Percentiles rank a stretch among this genome's conserved stretches.
These are phyloP conservation scores for Nepenthes gracilis DNA, from an alignment of 148 eudicot genomes.

Conservation along the genomic window DNA sequence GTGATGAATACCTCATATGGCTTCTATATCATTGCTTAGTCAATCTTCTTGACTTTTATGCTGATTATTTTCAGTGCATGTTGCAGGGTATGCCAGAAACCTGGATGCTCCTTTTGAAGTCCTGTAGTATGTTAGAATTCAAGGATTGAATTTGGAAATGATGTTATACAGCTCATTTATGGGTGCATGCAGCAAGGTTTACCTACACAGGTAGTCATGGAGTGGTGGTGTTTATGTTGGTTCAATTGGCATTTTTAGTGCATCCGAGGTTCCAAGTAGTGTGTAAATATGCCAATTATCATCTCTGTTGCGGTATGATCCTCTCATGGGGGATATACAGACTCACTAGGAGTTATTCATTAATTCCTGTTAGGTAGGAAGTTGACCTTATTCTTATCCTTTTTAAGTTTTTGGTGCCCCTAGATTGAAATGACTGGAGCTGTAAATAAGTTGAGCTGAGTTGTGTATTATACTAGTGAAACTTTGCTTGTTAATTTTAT, in stretches of 20 bases:
- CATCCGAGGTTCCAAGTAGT: background rate
- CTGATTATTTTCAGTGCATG: constrained; percentile 94
- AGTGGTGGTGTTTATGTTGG: background rate
- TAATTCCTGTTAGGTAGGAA: no score
- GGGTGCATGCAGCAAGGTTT: constrained; percentile 98
- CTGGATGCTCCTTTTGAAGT: constrained; percentile 79
- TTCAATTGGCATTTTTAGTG: no score
- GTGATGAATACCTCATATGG: background rate
- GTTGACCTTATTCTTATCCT: no score
- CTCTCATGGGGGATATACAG: no score
- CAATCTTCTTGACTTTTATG: constrained; percentile 11
- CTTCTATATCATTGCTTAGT: background rate
- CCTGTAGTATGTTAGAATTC: constrained; percentile 50
- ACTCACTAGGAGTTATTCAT: no score
- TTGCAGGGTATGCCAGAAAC: constrained; percentile 88
- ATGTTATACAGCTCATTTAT: constrained; percentile 87
- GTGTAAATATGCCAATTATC: no score
- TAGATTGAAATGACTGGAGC: no score
- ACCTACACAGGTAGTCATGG: constrained; percentile 5
- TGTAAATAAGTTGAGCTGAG: no score
- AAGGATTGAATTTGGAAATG: constrained; percentile 56
- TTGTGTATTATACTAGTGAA: no score
- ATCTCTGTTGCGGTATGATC: no score
- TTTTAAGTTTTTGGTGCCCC: no score
- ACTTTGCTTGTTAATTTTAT: no score